Base-by-base conservation (phyloP, 352 stramenopile species). In the Phytophthora hybrid region DNA sequence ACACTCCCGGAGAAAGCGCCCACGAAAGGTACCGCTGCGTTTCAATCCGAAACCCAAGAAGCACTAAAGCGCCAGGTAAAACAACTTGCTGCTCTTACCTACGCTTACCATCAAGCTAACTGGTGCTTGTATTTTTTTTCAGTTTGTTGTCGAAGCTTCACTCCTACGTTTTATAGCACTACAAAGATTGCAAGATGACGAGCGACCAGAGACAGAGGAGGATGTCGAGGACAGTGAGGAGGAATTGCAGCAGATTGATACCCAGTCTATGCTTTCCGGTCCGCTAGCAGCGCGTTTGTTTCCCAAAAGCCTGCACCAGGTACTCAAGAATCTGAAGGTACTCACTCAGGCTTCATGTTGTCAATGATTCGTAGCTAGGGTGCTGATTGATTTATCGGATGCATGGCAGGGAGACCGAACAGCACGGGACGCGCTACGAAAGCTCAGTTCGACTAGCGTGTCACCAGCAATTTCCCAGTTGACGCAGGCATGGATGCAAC, bases 361-460 rank as follows among this genome's bases (percentile, higher is more conserved):
- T 11, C 54, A 31, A 13, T 11, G 16, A 52, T 52, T 44, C 37
- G 37, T 16, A 44, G 37, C 37, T 44, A 18, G 37, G 5, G 11
- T 8, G 39, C 39, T 46, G 13, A 46, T n/a, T n/a, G 6, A 46
- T 46, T 46, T 16, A 19, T 23, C 65, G 2, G 0, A 14, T n/a
- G 4, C n/a, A 54, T 26, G 19, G 18, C 23, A 90, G 81, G 71
- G 79, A 7, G 80, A 91, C 69, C 87, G 83, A 18, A 39, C 57
- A 0, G 74, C 72, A 11, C 76, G 77, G 0, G 79, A 88, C 52
- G 73, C 70, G 1, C 65, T 93, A n/a, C 80, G 82, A 14, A 74
- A 70, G 31, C 60, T 71, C 18, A 88, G 65, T 18, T 76, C 77
- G 34, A 84, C 79, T 31, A 83, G 61, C 23, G 78, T 87, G 31